Conservation (phyloP, 2,329 filamentous ascomycete genomes). For the Alternaria brassicae region DNA sequence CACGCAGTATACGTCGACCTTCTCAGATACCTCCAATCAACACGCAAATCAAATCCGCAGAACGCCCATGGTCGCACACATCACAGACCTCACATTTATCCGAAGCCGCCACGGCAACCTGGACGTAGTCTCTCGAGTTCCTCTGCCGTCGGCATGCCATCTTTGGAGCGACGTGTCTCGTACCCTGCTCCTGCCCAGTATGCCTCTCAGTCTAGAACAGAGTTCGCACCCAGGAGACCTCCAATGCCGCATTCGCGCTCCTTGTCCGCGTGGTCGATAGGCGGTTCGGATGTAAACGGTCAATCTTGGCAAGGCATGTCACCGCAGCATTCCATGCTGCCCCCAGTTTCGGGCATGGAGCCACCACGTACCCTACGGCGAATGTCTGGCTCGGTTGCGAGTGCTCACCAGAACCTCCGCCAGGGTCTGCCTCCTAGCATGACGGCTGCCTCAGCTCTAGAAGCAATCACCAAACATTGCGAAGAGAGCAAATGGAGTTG, state of each 20-base stretch:
- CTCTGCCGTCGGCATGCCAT: conserved; percentile 34
- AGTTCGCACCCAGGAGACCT: conserved; percentile 30
- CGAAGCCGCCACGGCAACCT: conserved; percentile 66
- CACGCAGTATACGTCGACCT: conserved; percentile 58
- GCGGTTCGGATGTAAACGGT: conserved; percentile 22
- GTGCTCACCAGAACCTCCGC: conserved; percentile 36
- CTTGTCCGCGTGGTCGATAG: conserved; percentile 38
- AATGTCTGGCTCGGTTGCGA: conserved; percentile 44
- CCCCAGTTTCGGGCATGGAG: conserved; percentile 34
- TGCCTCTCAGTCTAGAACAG: conserved; percentile 27
- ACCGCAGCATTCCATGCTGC: conserved; percentile 31
- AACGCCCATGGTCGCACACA: conserved; percentile 53
- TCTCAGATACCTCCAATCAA: conserved; percentile 57
- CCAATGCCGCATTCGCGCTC: conserved; percentile 38
- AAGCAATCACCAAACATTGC: conserved; percentile 47
- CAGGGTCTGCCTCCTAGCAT: conserved; percentile 43
- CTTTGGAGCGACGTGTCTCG: conserved; percentile 45
- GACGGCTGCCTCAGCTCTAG: conserved; percentile 48
- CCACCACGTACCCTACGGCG: conserved; percentile 41
- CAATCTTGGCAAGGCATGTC: conserved; percentile 38
- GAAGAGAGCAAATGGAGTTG: conserved; percentile 62
- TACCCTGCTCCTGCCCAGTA: conserved; percentile 35
- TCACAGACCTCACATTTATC: conserved; percentile 65
- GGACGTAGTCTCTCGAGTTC: conserved; percentile 57
- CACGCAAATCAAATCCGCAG: conserved; percentile 50